A percentile compares a stretch with the other conserved stretches of the same genome.
Conservation (phyloP, 2,329 filamentous ascomycete genomes). For the Macroventuria anomochaeta region DNA sequence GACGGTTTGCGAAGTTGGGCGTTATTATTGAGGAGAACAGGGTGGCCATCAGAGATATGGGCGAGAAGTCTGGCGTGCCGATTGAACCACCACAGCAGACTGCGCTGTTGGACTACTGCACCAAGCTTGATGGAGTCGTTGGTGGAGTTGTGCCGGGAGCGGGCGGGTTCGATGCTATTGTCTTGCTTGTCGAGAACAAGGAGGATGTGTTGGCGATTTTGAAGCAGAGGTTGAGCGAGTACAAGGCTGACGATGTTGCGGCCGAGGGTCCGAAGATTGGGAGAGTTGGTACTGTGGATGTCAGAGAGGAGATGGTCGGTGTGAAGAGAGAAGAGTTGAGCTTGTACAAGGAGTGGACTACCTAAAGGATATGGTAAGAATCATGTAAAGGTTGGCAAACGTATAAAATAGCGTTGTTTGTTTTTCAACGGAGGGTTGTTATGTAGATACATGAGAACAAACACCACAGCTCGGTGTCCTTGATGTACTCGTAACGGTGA, state of each 20-base stretch:
- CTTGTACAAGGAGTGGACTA: conserved; percentile 52
- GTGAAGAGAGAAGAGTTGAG: conserved; percentile 51
- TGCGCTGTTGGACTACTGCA: conserved; percentile 77
- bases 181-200: conserved; percentile 78
- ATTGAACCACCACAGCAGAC: conserved; percentile 91
- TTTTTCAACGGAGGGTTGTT: too few species aligned
- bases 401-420: too few species aligned
- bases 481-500: too few species aligned
- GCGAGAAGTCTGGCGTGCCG: conserved; percentile 73
- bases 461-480: too few species aligned
- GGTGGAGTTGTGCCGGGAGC: conserved; percentile 94
- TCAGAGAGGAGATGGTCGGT: conserved; percentile 77
- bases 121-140: conserved; percentile 75
- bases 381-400: neutral
- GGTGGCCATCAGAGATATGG: conserved; percentile 76
- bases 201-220: conserved; percentile 67
- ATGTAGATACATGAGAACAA: neutral
- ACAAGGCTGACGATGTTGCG: conserved; percentile 59
- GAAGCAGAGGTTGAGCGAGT: conserved; percentile 67
- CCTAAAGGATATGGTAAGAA: neutral
- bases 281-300: conserved; percentile 71
- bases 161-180: conserved; percentile 90
- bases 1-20: conserved; percentile 58
- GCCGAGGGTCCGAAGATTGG: conserved; percentile 56
- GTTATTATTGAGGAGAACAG: conserved; percentile 60